Conservation (phyloP, 306 rosid genomes). For the Cicer chorassanicum region DNA sequence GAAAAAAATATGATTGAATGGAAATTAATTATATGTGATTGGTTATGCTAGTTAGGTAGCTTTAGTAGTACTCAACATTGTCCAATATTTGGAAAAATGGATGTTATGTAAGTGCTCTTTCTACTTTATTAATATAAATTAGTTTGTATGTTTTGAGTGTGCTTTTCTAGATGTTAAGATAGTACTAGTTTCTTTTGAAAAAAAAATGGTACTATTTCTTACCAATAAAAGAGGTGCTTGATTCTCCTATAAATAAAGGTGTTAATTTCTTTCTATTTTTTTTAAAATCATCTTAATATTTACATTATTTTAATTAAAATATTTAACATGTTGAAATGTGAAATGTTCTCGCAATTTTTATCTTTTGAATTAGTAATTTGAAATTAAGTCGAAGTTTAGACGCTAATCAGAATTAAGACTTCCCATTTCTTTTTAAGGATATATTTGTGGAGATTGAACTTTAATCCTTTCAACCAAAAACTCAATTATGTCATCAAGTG, state of each 20-base stretch:
- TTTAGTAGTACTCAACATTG: slow-evolving; percentile 28
- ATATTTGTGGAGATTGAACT: not conserved
- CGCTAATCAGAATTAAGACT: no score
- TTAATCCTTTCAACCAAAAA: not conserved
- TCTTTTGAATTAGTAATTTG: not conserved
- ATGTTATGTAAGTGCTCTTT: slow-evolving; percentile 39
- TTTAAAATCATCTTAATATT: no score
- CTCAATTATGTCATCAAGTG: not conserved
- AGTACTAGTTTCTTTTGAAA: not conserved
- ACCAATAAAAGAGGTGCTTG: slow-evolving; percentile 9
- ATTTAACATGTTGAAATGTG: not conserved
- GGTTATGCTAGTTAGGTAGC: slow-evolving; percentile 27
- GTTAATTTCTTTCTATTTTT: not conserved
- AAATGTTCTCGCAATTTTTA: not conserved
- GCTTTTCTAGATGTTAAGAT: slow-evolving; percentile 38
- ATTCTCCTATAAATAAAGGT: slow-evolving; percentile 8
- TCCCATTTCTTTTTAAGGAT: not conserved
- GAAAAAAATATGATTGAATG: not conserved
- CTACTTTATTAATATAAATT: not conserved
- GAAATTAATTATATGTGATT: not conserved
- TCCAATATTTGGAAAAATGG: slow-evolving; percentile 40
- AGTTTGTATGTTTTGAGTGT: slow-evolving; percentile 24
- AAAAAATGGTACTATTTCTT: slow-evolving; percentile 19
- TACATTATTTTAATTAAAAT: not conserved
- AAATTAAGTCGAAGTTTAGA: no score